These are phyloP conservation scores for Dactylis glomerata DNA, from an alignment of 176 grass and related monocot genomes.

Conservation along the genomic window DNA sequence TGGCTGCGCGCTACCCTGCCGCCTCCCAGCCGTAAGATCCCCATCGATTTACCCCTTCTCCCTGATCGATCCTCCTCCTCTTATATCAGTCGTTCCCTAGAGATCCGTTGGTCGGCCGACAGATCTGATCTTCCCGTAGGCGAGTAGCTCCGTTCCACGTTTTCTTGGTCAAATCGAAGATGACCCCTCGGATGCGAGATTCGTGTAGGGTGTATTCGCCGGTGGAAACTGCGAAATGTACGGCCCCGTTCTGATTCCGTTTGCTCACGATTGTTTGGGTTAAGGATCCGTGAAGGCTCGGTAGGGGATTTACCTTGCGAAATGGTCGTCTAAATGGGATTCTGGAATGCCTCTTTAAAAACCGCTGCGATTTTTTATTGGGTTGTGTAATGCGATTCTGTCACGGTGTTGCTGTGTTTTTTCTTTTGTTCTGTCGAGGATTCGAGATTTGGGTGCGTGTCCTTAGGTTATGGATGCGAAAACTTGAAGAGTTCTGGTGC, in stretches of 20 bases:
- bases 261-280: background rate
- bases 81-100: constrained; percentile 1
- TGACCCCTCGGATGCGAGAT: background rate
- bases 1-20: constrained; percentile 39
- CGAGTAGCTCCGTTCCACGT: background rate
- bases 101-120: background rate
- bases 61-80: background rate
- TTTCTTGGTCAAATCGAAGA: background rate
- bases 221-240: background rate
- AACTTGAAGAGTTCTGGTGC: background rate
- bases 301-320: background rate
- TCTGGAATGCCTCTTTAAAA: background rate
- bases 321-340: background rate
- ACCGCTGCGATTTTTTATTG: background rate
- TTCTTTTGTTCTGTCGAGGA: background rate
- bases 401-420: background rate
- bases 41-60: background rate
- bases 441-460: background rate
- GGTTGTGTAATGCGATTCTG: background rate
- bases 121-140: background rate
- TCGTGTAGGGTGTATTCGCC: background rate
- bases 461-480: background rate
- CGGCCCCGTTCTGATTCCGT: background rate
- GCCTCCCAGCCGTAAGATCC: constrained; percentile 42
- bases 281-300: background rate